Evolutionary conservation across 2,329 filamentous ascomycete genomes (phyloP), one percentile per base, ranked within the genome.

Genomic region (Elsinoe ampelina): DNA sequence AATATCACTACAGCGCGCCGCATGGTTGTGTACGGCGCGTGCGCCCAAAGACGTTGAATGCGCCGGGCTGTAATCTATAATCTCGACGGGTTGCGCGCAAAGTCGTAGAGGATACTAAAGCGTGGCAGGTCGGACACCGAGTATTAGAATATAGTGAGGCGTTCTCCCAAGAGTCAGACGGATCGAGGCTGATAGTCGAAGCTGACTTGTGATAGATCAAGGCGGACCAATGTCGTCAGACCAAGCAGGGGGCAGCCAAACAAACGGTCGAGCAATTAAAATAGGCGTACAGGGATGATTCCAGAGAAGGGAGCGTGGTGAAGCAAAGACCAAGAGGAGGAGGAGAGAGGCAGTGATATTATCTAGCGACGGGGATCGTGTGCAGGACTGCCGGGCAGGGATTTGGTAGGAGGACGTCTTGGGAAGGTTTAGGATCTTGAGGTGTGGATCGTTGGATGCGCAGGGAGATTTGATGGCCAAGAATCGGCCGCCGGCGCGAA

Each of bases 1-100:
- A 85, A 86, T 66, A 85, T 75, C 58, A 83, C 64, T 58, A 82
- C 72, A 66, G 78, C 78, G 72, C 77, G 77, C 63, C 81, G 77
- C 82, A 85, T 85, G 58, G 48, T 52, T 34, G 38, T 22, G 32
- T 36, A 15, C n/a, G 48, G 48, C 48, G 48, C 48, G 48, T 52
- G 32, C 48, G 48, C 48, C 48, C 19, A 35, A 6, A 39, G 48
- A 38, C 26, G 48, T 52, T 52, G 48, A 35, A 52, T 52, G 48
- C 48, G 48, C 26, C 19, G 32, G 19, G n/a, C 13, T 10, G 48
- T 6, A 22, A n/a, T 34, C 38, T 13, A 34, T 34, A 39, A 52
- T 38, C 17, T 12, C 19, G 48, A 17, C 4, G 32, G 12, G 12
- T 52, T 19, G 32, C 10, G 17, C 30, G 32, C 11, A n/a, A 11